Conservation (phyloP, 176 grass and related monocot genomes). For the Bothriochloa decipiens region DNA sequence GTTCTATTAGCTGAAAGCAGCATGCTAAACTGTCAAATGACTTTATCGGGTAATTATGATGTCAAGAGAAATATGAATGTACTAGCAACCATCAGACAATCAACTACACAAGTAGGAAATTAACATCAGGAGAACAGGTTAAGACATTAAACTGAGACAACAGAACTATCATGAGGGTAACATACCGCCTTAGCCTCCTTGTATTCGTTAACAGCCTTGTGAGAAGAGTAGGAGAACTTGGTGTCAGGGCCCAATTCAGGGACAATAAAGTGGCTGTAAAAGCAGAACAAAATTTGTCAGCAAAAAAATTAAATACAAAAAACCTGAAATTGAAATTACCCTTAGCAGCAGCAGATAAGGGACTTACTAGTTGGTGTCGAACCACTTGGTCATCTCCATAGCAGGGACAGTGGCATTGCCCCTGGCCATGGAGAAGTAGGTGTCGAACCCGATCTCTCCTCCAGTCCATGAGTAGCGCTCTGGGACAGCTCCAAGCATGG, state of each 20-base stretch:
- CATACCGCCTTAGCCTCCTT: slow-evolving; percentile 90
- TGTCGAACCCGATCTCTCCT: slow-evolving; percentile 78
- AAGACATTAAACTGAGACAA: background rate
- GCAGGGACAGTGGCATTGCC: slow-evolving; percentile 91
- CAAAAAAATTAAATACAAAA: slow-evolving; percentile 1
- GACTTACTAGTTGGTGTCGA: slow-evolving; percentile 97
- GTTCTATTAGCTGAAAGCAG: background rate
- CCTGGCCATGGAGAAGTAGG: slow-evolving; percentile 97
- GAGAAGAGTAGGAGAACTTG: slow-evolving; percentile 85
- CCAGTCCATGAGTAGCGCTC: slow-evolving; percentile 78
- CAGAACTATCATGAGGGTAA: background rate
- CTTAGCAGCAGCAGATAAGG: background rate
- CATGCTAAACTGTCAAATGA: background rate
- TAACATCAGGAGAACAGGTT: background rate
- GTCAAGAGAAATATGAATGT: background rate
- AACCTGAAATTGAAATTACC: background rate
- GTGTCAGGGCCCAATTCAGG: slow-evolving; percentile 79
- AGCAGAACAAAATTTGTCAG: slow-evolving; percentile 9
- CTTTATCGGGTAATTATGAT: background rate
- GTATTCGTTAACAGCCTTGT: slow-evolving; percentile 87
- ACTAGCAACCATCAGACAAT: background rate
- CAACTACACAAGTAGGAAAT: slow-evolving; percentile 1
- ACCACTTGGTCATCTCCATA: slow-evolving; percentile 99
- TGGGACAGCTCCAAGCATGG: slow-evolving; percentile 88
- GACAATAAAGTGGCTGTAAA: slow-evolving; percentile 83